Base-by-base conservation (phyloP, 768 basidiomycete genomes). In the Mycena rosella region DNA sequence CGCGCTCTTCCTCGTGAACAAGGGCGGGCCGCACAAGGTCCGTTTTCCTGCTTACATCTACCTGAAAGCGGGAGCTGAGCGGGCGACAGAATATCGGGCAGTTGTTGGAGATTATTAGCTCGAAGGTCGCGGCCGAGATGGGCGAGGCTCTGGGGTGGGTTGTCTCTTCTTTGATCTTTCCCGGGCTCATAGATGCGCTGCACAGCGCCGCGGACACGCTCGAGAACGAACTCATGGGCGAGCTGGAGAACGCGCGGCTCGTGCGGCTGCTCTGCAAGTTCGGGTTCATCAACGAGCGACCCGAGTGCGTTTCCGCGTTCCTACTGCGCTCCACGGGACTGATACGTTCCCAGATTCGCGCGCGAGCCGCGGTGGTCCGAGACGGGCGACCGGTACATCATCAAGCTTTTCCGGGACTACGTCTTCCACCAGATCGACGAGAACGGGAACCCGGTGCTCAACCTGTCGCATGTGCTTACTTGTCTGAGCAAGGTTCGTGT, bases 211-310 rank as follows among this genome's bases (percentile, higher is more conserved):
- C 85, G 17, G 98, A 99, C 74, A 83, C 86, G 34, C 81, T 98
- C 20, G 96, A 99, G 76, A 83, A 86, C 18, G 94, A 98, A 72
- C 84, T 99, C 38, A 85, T 91, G 80, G 87, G 91, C 44, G 97
- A 99, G 76, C 84, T 99, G 24, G 98, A 99, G 82, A 99, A 99
- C 74, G 96, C 93, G 0, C 86, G 98, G 29, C 84, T 99, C 13
- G 93, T 98, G 32, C 86, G 98, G 53, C 79, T 99, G 55, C 81
- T 99, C 67, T 91, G 91, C 78, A 99, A 99, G 81, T 91, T 99
- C 73, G 96, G 96, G 0, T 99, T 99, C 79, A 98, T 99, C 82
- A 99, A 99, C 77, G 98, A 99, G 76, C 87, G 98, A n/a, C 97
- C 98, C 3, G 98, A 99, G 96, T 98, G 76, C 61, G 94, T 86